Base-by-base conservation (phyloP, 257 asterid species). In the Mitragyna speciosa region DNA sequence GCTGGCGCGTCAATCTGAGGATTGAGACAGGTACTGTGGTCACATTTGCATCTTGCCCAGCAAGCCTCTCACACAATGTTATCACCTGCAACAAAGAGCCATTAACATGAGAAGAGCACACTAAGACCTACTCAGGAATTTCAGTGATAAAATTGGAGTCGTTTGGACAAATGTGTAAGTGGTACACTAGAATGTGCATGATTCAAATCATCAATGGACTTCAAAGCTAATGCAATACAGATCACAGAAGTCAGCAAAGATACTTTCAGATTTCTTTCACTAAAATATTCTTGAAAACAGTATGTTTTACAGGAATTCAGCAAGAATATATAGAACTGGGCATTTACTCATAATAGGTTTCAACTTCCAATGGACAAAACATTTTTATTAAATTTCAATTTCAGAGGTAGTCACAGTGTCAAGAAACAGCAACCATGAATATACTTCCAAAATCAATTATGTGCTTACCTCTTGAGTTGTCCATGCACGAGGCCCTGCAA, bases 401-500 rank as follows among this genome's bases (percentile, higher is more conserved):
- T 12, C 22, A 17, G 58, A 52, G 4, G 58, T 52, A 52, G 58
- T 52, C 6, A 52, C 22, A 52, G 58, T 52, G 58, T 14, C 58
- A 52, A 15, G 41, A 67, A 15, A 67, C 33, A 12, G 11, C 43
- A 67, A 30, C 4, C 39, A 16, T 12, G 73, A 17, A 17, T 17
- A 36, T 30, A 68, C 20, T 14, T 41, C 1, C 14, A 5, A 36
- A 36, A 73, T 48, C 15, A 73, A 70, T 56, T 52, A 33, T 36
- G 63, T 49, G 28, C 7, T 85, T 89, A 95, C 99, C 98, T 95
- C 99, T 87, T 95, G 99, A 73, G 97, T 92, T 68, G 98, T 95
- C 99, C 99, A 95, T 45, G 99, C 99, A 82, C 98, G 99, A 80
- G 98, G 97, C 52, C 98, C 99, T 43, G 99, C 93, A 86, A 95